A percentile compares a stretch with the other conserved stretches of the same genome.
These are phyloP conservation scores for Saccharomyces hybrid DNA, from an alignment of 1,139 yeast genomes.

Conservation along the genomic window DNA sequence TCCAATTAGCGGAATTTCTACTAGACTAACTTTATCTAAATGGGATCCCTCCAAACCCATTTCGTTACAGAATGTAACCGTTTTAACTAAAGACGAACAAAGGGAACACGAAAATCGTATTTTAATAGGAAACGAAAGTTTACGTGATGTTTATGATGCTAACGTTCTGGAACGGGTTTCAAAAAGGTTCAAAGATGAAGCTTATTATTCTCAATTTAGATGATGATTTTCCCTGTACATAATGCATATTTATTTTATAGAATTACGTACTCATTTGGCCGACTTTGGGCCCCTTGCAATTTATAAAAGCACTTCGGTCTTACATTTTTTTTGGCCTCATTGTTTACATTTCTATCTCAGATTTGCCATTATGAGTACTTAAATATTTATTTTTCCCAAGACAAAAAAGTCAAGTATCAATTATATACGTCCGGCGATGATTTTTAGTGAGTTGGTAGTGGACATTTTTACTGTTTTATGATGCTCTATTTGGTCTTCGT, in stretches of 20 bases:
- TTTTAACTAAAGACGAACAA: conserved; percentile 86
- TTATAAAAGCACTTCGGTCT: not conserved
- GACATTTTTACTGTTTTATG: too few species aligned
- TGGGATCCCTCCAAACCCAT: conserved; percentile 65
- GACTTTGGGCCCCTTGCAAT: not conserved
- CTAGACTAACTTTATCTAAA: conserved; percentile 67
- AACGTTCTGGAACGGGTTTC: conserved; percentile 54
- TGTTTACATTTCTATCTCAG: too few species aligned
- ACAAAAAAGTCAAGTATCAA: too few species aligned
- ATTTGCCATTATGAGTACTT: too few species aligned
- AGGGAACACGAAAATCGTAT: conserved; percentile 66
- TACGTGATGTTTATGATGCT: conserved; percentile 56
- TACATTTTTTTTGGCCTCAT: not conserved
- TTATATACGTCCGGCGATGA: too few species aligned
- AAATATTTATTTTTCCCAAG: too few species aligned
- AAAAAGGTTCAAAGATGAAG: conserved; percentile 64
- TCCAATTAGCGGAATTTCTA: conserved; percentile 72
- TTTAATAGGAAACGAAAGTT: conserved; percentile 52
- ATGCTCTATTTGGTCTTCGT: not conserved
- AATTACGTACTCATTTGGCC: not conserved
- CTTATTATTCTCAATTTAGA: conserved; percentile 56
- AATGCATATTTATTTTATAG: not conserved
- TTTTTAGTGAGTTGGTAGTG: too few species aligned
- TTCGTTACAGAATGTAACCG: conserved; percentile 65
- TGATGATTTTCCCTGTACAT: conserved; percentile 13